Conservation (phyloP, 768 basidiomycete genomes). For the Mycena amicta region DNA sequence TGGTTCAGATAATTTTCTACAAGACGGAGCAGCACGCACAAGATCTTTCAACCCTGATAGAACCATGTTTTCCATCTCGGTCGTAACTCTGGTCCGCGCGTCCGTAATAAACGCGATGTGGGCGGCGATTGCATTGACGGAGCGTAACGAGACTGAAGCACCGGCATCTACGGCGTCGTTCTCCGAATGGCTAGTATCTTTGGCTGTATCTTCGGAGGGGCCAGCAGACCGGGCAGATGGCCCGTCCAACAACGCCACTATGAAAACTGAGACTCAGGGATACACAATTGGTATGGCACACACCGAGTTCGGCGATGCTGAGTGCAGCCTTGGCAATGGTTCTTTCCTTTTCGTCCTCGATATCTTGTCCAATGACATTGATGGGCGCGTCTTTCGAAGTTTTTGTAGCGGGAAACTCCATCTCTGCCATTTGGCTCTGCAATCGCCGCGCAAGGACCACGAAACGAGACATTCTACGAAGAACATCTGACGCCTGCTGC, state of each 20-base stretch:
- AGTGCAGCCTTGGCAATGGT: constrained; percentile 93
- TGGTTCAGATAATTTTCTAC: constrained; percentile 9
- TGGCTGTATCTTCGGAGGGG: constrained; percentile 1
- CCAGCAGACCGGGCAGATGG: too few species aligned
- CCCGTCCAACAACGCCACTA: constrained; percentile 57
- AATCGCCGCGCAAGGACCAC: constrained; percentile 80
- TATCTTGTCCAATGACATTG: constrained; percentile 33
- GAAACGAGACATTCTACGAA: constrained; percentile 84
- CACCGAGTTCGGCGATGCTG: constrained; percentile 88
- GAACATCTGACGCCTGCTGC: constrained; percentile 81
- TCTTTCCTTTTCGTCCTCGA: constrained; percentile 82
- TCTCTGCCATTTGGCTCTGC: constrained; percentile 82
- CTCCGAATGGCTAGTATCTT: constrained; percentile 16
- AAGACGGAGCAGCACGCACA: constrained; percentile 46
- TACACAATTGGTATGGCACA: constrained; percentile 29
- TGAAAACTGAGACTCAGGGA: constrained; percentile 7
- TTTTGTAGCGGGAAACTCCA: constrained; percentile 39
- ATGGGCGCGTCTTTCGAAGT: constrained; percentile 11
- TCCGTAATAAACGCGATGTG: constrained; percentile 75
- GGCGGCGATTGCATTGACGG: constrained; percentile 69
- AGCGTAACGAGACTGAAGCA: constrained; percentile 60
- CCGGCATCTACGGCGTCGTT: constrained; percentile 23
- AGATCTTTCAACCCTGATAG: constrained; percentile 73
- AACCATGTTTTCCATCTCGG: constrained; percentile 93
- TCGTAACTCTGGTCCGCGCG: constrained; percentile 68